Base-by-base conservation (phyloP, 305 asterid genomes). In the Nicotiana rustica region DNA sequence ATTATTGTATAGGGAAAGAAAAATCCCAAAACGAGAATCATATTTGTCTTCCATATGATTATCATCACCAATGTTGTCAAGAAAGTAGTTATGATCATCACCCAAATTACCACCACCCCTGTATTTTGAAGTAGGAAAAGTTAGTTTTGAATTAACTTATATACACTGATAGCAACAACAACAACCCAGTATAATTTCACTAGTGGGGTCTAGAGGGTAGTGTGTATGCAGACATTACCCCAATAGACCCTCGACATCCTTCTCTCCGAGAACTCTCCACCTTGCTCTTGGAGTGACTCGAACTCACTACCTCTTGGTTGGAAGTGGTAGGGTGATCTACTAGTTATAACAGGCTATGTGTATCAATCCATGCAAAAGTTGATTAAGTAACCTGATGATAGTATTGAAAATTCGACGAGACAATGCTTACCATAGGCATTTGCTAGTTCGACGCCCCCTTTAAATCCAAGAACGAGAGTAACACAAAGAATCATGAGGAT, bases 21-120 rank as follows among this genome's bases (percentile, higher is more conserved):
- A 90, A 86, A 3, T 77, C 65, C n/a, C 86, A 85, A 18, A 85
- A 83, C 5, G 82, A 89, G 83, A 19, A 85, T 4, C 1, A 89
- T 61, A 15, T 85, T 83, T 33, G 86, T 85, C 67, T 87, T 89
- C 93, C 93, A 90, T 78, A 87, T 87, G 6, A 90, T 76, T 65
- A 88, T 68, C 93, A 90, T 90, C 49, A 90, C 90, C 41, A 88
- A 35, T 25, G 90, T 77, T 67, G 86, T 88, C 71, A 88, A 77
- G 10, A 86, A 83, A 1, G 87, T 87, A 4, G 90, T 83, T 44
- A 85, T 87, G 49, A 87, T 83, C 90, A 87, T 85, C 4, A 85
- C 88, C 88, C 87, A 87, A 6, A 85, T 85, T 25, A 87, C 90
- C 75, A 81, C 90, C 66, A 84, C 90, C 19, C 86, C 85, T 85